Base-by-base conservation (phyloP, 2,329 filamentous ascomycete genomes). In the Nemania diffusa region DNA sequence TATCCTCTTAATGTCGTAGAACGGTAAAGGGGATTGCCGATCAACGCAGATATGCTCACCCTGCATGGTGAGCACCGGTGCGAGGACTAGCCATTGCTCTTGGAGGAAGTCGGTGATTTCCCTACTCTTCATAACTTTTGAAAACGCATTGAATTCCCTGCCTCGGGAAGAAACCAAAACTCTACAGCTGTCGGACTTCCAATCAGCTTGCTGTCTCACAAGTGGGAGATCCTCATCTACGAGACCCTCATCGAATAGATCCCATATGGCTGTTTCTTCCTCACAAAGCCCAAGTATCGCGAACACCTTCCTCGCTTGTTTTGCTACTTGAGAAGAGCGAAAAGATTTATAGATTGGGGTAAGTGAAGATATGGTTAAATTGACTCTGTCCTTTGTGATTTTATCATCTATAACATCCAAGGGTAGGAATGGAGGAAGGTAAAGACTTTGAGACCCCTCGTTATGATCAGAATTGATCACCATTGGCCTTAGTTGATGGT, bases 21-120 rank as follows among this genome's bases (percentile, higher is more conserved):
- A 37, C 17, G 65, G 88, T 91, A 62, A 75, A 82, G 48, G 86
- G 85, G 46, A 83, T 86, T 55, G 87, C 82, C 9, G 8, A 11
- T 60, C 29, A 1, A 67, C 1, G 0, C n/a, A 0, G 1, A 59
- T 44, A 20, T 64, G 55, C n/a, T 44, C 22, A n/a, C 60, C 48
- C 1, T 2, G 27, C 3, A 7, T 51, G 8, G n/a, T 57, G 20
- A 67, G 22, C 2, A 52, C 24, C 4, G 65, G 65, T 5, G 65
- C 65, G 24, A 64, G 55, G 11, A 59, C 55, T 8, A 27, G 15
- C 55, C 56, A 60, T 29, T 67, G 65, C 3, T 11, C 15, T 0
- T n/a, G 2, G 6, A 59, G 32, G 17, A 67, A 51, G 3, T 48
- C 13, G 0, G 60, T 27, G 27, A 60, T 29, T 8, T 6, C 46